phyloP scores from a whole-genome alignment of 306 rosid species.

The Geum urbanum region DNA sequence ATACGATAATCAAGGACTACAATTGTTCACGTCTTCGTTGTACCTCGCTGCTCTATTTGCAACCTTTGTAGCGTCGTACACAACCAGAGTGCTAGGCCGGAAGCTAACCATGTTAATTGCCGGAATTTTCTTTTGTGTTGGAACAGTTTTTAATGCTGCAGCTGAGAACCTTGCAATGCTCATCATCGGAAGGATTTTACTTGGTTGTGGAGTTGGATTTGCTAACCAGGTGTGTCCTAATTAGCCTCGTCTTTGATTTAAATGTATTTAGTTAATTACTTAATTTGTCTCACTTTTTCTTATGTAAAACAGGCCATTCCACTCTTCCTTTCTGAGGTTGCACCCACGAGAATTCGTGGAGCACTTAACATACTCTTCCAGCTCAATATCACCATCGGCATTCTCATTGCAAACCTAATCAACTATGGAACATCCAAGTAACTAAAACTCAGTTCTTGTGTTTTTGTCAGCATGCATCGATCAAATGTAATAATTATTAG shows the following conservation, averaged over 20 bases:
- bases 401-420: slow-evolving; percentile 52
- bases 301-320: slow-evolving; percentile 48
- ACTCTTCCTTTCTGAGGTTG: slow-evolving; percentile 62
- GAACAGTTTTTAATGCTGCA: slow-evolving; percentile 48
- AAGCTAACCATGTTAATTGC: slow-evolving; percentile 62
- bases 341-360: slow-evolving; percentile 69
- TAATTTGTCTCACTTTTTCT: not conserved
- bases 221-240: slow-evolving; percentile 47
- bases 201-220: slow-evolving; percentile 74
- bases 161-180: slow-evolving; percentile 63
- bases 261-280: not conserved
- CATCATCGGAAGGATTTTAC: slow-evolving; percentile 54
- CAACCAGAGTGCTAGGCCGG: slow-evolving; percentile 48
- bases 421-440: slow-evolving; percentile 54
- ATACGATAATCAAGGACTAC: slow-evolving; percentile 53
- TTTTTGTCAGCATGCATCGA: too few relatives aligned
- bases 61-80: slow-evolving; percentile 51
- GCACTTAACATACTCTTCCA: slow-evolving; percentile 69
- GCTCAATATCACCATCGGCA: slow-evolving; percentile 57
- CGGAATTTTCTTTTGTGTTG: slow-evolving; percentile 50
- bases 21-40: slow-evolving; percentile 63
- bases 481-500: not conserved
- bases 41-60: slow-evolving; percentile 54
- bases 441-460: not conserved
- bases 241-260: not conserved